phyloP scores from a whole-genome alignment of 2,329 filamentous ascomycete species.

The Fusarium acutatum region DNA sequence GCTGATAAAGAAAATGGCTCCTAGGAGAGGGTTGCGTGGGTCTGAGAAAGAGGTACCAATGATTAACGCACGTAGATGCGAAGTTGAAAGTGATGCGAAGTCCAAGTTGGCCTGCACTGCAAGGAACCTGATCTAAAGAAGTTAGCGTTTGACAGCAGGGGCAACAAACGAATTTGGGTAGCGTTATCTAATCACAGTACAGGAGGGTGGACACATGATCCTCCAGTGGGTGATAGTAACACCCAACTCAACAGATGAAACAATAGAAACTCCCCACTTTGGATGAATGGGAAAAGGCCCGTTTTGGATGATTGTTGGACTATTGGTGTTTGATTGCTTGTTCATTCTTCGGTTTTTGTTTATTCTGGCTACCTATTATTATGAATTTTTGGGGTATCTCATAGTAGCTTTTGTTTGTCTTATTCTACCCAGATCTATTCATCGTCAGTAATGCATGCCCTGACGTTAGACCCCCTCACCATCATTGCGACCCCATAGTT shows the following conservation, averaged over 20 bases:
- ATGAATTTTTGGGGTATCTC: slow-evolving; percentile 40
- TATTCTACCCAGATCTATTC: slow-evolving; percentile 19
- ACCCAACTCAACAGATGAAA: slow-evolving; percentile 15
- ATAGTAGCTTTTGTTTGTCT: slow-evolving; percentile 25
- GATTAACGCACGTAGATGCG: slow-evolving; percentile 4
- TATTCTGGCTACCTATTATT: slow-evolving; percentile 7
- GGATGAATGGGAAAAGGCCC: neutral
- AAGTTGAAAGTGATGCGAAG: slow-evolving; percentile 25
- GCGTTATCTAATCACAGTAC: slow-evolving; percentile 41
- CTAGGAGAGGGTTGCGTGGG: slow-evolving; percentile 34
- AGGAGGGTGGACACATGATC: slow-evolving; percentile 30
- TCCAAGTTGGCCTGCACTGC: slow-evolving; percentile 6
- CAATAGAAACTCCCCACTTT: slow-evolving; percentile 21
- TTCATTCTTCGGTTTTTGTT: neutral
- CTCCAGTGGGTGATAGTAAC: slow-evolving; percentile 7
- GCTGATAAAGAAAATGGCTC: slow-evolving; percentile 29
- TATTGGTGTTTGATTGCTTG: neutral
- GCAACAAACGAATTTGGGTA: slow-evolving; percentile 9
- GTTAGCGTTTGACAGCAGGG: slow-evolving; percentile 34
- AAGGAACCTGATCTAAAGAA: slow-evolving; percentile 36
- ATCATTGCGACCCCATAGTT: slow-evolving; percentile 92
- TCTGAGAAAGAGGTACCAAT: slow-evolving; percentile 12
- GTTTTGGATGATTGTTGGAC: neutral
- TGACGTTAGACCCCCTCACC: slow-evolving; percentile 58
- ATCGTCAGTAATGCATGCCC: slow-evolving; percentile 23